phyloP scores from a whole-genome alignment of 2,329 filamentous ascomycete genomes.

The Xylariomycetidae sp. region DNA sequence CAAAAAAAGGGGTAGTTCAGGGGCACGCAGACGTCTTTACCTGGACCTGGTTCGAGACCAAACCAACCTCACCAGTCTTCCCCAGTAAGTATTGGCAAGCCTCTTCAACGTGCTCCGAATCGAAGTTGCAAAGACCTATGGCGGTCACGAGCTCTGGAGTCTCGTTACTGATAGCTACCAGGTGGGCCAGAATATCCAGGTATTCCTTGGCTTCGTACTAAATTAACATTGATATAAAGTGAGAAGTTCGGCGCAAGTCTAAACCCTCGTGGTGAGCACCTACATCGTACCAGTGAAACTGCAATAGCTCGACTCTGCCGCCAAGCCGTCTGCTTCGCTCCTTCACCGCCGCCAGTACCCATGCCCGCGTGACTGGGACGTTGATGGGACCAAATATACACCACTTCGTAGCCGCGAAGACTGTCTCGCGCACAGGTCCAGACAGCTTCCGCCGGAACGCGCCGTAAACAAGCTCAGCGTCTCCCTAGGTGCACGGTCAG shows the following conservation, averaged over 20 bases:
- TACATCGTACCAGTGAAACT: conserved; percentile 33
- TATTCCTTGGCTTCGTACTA: conserved; percentile 31
- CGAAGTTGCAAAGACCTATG: conserved; percentile 32
- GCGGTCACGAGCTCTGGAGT: conserved; percentile 25
- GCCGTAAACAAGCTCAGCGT: conserved; percentile 30
- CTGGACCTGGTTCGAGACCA: conserved; percentile 32
- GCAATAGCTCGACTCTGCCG: conserved; percentile 28
- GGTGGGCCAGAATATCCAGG: conserved; percentile 27
- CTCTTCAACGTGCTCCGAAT: conserved; percentile 25
- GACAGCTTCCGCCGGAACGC: conserved; percentile 25
- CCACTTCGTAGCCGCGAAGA: conserved; percentile 32
- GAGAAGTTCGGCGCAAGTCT: not conserved
- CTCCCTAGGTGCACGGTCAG: conserved; percentile 16
- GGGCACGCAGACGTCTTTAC: conserved; percentile 12
- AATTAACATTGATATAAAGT: conserved; percentile 1
- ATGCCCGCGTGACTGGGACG: conserved; percentile 19
- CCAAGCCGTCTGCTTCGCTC: conserved; percentile 29
- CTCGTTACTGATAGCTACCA: conserved; percentile 22
- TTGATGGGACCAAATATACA: conserved; percentile 26
- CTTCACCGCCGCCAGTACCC: conserved; percentile 23
- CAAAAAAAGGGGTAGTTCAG: conserved; percentile 1
- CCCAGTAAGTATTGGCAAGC: conserved; percentile 28
- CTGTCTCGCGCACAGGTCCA: conserved; percentile 10
- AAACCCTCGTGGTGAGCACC: conserved; percentile 10
- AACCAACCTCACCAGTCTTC: conserved; percentile 20